Evolutionary conservation across 495 filamentous ascomycete species (phyloP), one percentile per base, ranked within the genome.

Genomic region (Lophiostoma macrostomum): DNA sequence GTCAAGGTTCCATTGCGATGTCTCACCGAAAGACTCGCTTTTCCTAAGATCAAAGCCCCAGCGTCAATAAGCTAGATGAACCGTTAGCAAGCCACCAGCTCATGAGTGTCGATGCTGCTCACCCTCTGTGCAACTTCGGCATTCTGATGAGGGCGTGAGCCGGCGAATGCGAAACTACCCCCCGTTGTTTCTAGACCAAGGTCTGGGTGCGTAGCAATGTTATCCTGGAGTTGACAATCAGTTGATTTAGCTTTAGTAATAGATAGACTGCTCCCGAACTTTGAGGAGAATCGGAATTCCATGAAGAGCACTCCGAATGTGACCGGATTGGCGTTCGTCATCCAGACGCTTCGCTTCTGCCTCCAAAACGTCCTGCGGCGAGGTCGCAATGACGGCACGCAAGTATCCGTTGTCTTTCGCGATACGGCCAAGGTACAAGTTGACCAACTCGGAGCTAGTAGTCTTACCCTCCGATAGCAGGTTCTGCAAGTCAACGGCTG

Each of bases 261-360:
- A 29, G 4, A 5, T 7, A 23, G n/a, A 30, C 5, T 39, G 32
- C 1, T n/a, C 22, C 7, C 2, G 38, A 42, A 53, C 53, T 38
- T 56, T 56, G 5, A 56, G 5, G 14, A 56, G 24, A 11, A 56
- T 42, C 13, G 53, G 53, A n/a, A 56, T 50, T 19, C 53, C 53
- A 39, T 56, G 53, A 3, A 56, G 28, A 5, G 53, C 44, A 7
- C 53, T 29, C 20, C 53, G 32, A 24, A 50, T 13, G 1, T 34
- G 25, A 7, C 44, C 45, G 36, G 31, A 1, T 5, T 7, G n/a
- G 16, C 45, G 43, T 22, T 56, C 53, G 8, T 40, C 13, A 20
- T 56, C 53, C 5, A 49, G 38, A 6, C 8, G 16, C 24, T 23
- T 30, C 1, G 52, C 52, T n/a, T 4, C 19, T 24, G 14, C 8